Percentiles rank a stretch among this genome's conserved stretches.
Evolutionary conservation across 192 early-diverging fungal species (phyloP).

Genomic region (Backusella mclennaniae): DNA sequence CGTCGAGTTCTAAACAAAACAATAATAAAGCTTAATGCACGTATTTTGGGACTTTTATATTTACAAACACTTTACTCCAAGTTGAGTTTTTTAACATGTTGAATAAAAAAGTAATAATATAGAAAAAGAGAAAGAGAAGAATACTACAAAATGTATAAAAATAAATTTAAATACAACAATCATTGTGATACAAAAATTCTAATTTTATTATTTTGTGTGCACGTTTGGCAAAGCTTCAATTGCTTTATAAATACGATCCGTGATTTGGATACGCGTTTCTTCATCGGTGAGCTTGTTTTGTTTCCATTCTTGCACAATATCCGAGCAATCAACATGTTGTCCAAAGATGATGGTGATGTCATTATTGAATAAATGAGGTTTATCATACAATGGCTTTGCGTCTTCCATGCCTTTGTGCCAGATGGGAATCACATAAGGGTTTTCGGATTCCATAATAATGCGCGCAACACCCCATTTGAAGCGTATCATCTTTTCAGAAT

Average conservation of each 20-base stretch:
- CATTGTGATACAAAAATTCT: not conserved
- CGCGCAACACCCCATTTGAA: slow-evolving; percentile 91
- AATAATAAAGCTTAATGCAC: not conserved
- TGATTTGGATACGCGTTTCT: slow-evolving; percentile 53
- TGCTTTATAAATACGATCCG: slow-evolving; percentile 47
- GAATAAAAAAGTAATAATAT: not conserved
- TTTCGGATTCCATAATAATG: slow-evolving; percentile 76
- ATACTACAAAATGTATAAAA: not conserved
- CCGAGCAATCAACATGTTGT: slow-evolving; percentile 68
- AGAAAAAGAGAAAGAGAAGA: slow-evolving; percentile 15
- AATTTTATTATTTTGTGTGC: not conserved
- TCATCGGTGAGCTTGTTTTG: slow-evolving; percentile 46
- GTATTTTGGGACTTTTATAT: not conserved
- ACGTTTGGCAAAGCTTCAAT: slow-evolving; percentile 39
- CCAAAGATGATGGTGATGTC: slow-evolving; percentile 67
- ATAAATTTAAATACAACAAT: not conserved
- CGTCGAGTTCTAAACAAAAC: slow-evolving; percentile 19
- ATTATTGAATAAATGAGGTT: slow-evolving; percentile 51
- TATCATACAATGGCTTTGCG: slow-evolving; percentile 54
- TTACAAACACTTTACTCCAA: slow-evolving; percentile 22
- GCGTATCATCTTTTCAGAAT: slow-evolving; percentile 43
- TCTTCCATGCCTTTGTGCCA: slow-evolving; percentile 66
- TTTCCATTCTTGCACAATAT: slow-evolving; percentile 55
- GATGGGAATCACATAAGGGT: slow-evolving; percentile 70
- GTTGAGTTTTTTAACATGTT: slow-evolving; percentile 28